Base-by-base conservation (phyloP, 1,139 yeast genomes). In the Yamadazyma trypodendri region DNA sequence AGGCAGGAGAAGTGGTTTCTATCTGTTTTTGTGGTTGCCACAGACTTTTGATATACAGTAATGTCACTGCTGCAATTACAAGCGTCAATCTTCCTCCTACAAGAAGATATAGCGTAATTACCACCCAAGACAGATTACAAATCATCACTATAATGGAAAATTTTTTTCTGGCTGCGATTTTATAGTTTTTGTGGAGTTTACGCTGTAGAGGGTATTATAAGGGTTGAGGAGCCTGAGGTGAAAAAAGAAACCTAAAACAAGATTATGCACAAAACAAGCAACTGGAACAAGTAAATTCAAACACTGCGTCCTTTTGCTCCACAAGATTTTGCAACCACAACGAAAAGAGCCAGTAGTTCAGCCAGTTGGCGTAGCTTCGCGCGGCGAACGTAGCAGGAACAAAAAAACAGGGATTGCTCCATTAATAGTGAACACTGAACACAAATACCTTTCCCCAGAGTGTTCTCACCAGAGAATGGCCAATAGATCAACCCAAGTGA, bases 71-170 rank as follows among this genome's bases (percentile, higher is more conserved):
- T 11, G 42, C 40, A 12, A 37, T 27, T 4, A 51, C 51, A 13
- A 61, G 39, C 1, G 64, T 52, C 54, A 60, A 51, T 44, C 67
- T 51, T n/a, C 68, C 68, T 6, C 66, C 66, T 15, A 43, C 35
- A 6, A 40, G 30, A 9, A 46, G 23, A 34, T 48, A 48, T 15
- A 34, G 32, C 14, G 31, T 37, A n/a, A 40, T 33, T 7, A 46
- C 17, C 6, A 27, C 28, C 11, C 34, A 25, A 4, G 47, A 27
- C 37, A 33, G 43, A 22, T 23, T 32, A 16, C 48, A 46, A 22
- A 44, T 22, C 49, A 45, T 45, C 32, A 21, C 20, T 22, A 21
- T 2, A 11, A 2, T 12, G 29, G 31, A 40, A 44, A 44, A 42
- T 30, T 44, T 43, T 38, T 38, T 21, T 25, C 15, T 4, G 28